These are phyloP conservation scores for Trypanosoma rangeli DNA, from an alignment of 208 protist species.

Conservation along the genomic window DNA sequence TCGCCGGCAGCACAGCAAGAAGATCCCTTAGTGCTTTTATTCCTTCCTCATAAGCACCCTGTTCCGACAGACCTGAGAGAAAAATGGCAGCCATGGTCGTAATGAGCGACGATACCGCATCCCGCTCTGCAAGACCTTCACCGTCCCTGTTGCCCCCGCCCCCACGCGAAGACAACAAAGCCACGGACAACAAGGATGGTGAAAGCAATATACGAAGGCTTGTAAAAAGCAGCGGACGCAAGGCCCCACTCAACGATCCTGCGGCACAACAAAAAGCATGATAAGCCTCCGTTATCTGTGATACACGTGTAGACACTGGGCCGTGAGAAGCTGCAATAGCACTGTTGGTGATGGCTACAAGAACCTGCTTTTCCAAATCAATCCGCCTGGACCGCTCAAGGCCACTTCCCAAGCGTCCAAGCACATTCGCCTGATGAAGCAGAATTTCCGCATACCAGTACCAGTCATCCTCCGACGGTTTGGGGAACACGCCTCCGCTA, in stretches of 20 bases:
- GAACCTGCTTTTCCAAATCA: slow-evolving; percentile 32
- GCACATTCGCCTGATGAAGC: slow-evolving; percentile 50
- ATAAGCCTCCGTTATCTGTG: slow-evolving; percentile 32
- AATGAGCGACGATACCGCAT: slow-evolving; percentile 11
- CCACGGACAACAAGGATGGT: slow-evolving; percentile 14
- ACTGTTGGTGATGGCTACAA: slow-evolving; percentile 71
- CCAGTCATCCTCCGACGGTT: slow-evolving; percentile 53
- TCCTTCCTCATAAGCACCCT: slow-evolving; percentile 37
- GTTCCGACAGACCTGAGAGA: slow-evolving; percentile 26
- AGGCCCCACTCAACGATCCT: slow-evolving; percentile 26
- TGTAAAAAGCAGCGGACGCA: slow-evolving; percentile 39
- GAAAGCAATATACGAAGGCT: slow-evolving; percentile 81
- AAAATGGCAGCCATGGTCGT: slow-evolving; percentile 28
- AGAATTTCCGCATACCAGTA: slow-evolving; percentile 69
- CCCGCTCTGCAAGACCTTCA: slow-evolving; percentile 20
- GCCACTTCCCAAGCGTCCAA: slow-evolving; percentile 29
- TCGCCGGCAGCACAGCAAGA: slow-evolving; percentile 47
- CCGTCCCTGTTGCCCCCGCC: background rate
- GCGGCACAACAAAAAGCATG: slow-evolving; percentile 21
- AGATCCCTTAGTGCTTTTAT: slow-evolving; percentile 47
- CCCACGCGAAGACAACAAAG: slow-evolving; percentile 3
- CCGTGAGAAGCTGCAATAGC: slow-evolving; percentile 68
- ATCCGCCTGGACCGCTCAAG: slow-evolving; percentile 33
- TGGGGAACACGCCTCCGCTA: slow-evolving; percentile 26
- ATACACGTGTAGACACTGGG: slow-evolving; percentile 16